These are phyloP conservation scores for Insectozyma bohioensis DNA, from an alignment of 1,139 yeast species.

Conservation along the genomic window DNA sequence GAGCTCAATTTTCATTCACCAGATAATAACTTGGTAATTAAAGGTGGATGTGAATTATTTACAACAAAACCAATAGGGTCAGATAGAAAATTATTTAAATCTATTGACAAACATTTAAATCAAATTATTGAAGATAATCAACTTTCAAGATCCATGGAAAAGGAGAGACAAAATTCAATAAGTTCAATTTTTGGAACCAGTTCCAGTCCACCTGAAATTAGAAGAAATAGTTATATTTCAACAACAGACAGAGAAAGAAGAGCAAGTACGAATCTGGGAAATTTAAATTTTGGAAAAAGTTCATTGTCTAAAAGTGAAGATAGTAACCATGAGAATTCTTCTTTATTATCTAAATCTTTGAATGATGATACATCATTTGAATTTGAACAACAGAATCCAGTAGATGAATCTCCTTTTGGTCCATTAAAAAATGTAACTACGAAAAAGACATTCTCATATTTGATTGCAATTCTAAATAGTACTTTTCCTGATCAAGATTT, in stretches of 20 bases:
- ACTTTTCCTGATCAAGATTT: constrained; percentile 97
- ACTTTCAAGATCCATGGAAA: constrained; percentile 40
- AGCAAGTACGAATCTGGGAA: constrained; percentile 19
- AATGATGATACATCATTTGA: constrained; percentile 23
- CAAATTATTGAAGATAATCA: constrained; percentile 60
- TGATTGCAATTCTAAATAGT: constrained; percentile 86
- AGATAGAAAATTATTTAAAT: constrained; percentile 84
- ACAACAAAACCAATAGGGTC: constrained; percentile 92
- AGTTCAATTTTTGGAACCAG: constrained; percentile 38
- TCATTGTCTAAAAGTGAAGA: constrained; percentile 8
- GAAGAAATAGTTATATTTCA: constrained; percentile 22
- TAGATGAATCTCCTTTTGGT: constrained; percentile 84
- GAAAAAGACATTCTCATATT: constrained; percentile 84
- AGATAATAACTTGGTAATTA: constrained; percentile 71
- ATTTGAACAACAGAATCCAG: constrained; percentile 17
- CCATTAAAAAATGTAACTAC: constrained; percentile 83
- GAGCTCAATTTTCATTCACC: constrained; percentile 83
- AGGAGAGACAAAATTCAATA: constrained; percentile 40
- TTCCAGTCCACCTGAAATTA: constrained; percentile 28
- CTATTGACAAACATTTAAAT: constrained; percentile 79
- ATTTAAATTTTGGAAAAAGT: constrained; percentile 8
- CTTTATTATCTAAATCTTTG: constrained; percentile 20
- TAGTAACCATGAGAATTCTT: constrained; percentile 4
- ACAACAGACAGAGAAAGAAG: constrained; percentile 27
- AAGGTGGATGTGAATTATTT: constrained; percentile 91